Evolutionary conservation across 495 filamentous ascomycete species (phyloP).

Genomic region (Penicillium silybi): DNA sequence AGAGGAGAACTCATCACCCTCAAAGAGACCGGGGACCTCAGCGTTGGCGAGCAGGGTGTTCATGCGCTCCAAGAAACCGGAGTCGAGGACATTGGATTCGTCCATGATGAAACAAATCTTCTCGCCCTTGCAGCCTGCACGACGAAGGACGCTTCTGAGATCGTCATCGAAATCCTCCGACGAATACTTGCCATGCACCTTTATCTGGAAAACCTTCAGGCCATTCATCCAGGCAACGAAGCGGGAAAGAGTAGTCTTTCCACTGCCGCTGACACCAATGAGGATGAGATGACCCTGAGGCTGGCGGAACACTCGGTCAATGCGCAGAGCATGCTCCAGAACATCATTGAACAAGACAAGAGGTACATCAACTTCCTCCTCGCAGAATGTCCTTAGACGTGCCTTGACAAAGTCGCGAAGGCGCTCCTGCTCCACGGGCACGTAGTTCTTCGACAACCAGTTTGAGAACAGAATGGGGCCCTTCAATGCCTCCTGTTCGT

Average conservation of each 20-base stretch:
- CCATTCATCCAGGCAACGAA: conserved; percentile 99
- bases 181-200: conserved; percentile 97
- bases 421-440: conserved; percentile 90
- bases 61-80: conserved; percentile 97
- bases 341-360: conserved; percentile 98
- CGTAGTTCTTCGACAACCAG: conserved; percentile 98
- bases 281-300: conserved; percentile 97
- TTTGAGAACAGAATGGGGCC: conserved; percentile 97
- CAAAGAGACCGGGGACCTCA: conserved; percentile 95
- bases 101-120: conserved; percentile 99
- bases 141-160: conserved; percentile 84
- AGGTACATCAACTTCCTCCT: conserved; percentile 98
- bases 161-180: conserved; percentile 99
- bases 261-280: conserved; percentile 96
- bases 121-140: conserved; percentile 95
- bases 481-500: conserved; percentile 81
- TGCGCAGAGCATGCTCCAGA: conserved; percentile 93
- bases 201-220: conserved; percentile 98
- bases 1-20: conserved; percentile 92
- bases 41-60: conserved; percentile 97
- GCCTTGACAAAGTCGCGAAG: conserved; percentile 97
- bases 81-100: conserved; percentile 96
- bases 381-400: conserved; percentile 94
- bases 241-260: conserved; percentile 95
- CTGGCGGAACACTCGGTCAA: conserved; percentile 97